A percentile compares a stretch with the other conserved stretches of the same genome.
Conservation (phyloP, 371 early-diverging fungal species). For the Rhizopus arrhizus region DNA sequence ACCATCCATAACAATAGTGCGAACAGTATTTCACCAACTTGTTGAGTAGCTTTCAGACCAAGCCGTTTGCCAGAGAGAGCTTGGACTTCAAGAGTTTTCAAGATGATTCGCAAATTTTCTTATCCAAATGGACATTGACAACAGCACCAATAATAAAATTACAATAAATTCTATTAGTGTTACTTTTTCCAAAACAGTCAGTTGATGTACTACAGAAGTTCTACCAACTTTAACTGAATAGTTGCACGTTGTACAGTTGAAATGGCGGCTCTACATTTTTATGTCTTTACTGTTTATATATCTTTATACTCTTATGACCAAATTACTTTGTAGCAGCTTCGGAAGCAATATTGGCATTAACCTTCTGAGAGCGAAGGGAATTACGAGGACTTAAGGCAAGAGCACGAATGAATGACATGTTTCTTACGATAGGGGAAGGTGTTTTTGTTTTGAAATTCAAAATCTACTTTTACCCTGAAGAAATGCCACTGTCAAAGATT, state of each 20-base stretch:
- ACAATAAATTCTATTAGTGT: background rate
- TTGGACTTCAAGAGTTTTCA: constrained; percentile 96
- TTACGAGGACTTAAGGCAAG: constrained; percentile 40
- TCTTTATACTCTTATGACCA: constrained; percentile 28
- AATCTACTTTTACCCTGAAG: background rate
- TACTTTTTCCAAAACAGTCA: too few species aligned
- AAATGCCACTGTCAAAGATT: background rate
- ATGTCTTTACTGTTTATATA: background rate
- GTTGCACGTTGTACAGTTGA: background rate
- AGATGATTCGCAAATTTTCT: constrained; percentile 89
- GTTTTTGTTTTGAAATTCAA: background rate
- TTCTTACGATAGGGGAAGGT: constrained; percentile 5
- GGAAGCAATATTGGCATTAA: constrained; percentile 24
- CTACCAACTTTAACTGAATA: constrained; percentile 4
- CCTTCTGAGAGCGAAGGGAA: constrained; percentile 34
- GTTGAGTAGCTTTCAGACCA: constrained; percentile 96
- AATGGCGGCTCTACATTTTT: too few species aligned
- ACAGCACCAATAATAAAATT: constrained; percentile 93
- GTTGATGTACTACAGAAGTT: too few species aligned
- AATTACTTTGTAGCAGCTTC: constrained; percentile 30
- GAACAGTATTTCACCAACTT: constrained; percentile 97
- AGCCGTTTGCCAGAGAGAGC: constrained; percentile 78
- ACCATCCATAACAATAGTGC: constrained; percentile 99
- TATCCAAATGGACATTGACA: constrained; percentile 97
- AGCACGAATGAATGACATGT: constrained; percentile 28